A percentile compares a stretch with the other conserved stretches of the same genome.
Conservation (phyloP, 192 early-diverging fungal genomes). For the Mortierella hygrophila region DNA sequence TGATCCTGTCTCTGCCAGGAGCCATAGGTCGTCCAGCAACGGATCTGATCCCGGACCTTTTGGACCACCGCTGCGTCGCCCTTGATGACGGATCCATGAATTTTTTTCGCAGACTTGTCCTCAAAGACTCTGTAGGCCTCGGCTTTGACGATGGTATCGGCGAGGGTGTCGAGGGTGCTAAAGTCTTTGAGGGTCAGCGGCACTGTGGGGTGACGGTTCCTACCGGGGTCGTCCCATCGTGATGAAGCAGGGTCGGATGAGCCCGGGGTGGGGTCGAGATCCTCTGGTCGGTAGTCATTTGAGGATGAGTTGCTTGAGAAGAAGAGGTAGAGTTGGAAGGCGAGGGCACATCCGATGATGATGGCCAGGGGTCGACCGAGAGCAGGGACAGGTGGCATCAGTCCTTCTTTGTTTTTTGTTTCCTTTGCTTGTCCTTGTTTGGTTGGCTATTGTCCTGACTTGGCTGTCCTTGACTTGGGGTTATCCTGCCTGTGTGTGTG, state of each 20-base stretch:
- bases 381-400: conserved; percentile 27
- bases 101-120: conserved; percentile 26
- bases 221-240: conserved; percentile 18
- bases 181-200: conserved; percentile 33
- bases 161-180: conserved; percentile 22
- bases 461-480: background rate
- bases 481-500: background rate
- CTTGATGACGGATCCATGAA: conserved; percentile 38
- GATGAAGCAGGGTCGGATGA: conserved; percentile 9
- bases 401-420: background rate
- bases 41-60: conserved; percentile 43
- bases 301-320: conserved; percentile 27
- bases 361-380: conserved; percentile 25
- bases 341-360: conserved; percentile 34
- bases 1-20: conserved; percentile 36
- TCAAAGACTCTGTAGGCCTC: conserved; percentile 48
- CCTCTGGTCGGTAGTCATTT: background rate
- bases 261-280: background rate
- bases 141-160: conserved; percentile 26
- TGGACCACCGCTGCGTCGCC: conserved; percentile 16
- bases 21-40: conserved; percentile 46
- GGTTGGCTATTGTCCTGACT: background rate
- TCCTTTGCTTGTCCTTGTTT: conserved; percentile 6
- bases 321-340: conserved; percentile 37
- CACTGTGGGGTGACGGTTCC: conserved; percentile 44